Conservation (phyloP, 106 monocot species). For the Apostasia shenzhenica region DNA sequence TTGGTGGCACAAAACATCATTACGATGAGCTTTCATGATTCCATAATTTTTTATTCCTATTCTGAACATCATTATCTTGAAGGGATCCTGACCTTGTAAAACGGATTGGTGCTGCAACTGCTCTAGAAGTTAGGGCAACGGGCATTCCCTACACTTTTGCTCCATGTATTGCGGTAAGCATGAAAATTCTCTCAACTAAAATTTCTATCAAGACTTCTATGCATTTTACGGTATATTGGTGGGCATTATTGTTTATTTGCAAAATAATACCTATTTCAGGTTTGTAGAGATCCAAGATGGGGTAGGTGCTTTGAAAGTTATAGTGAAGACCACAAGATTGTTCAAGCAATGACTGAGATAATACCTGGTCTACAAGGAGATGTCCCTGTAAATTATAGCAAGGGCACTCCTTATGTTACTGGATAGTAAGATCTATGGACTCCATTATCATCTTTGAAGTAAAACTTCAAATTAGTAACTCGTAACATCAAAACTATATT, state of each 20-base stretch:
- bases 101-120: conserved; percentile 53
- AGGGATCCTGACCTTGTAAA: conserved; percentile 47
- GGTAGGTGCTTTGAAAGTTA: conserved; percentile 71
- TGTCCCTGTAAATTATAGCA: conserved; percentile 19
- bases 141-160: conserved; percentile 66
- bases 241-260: not conserved
- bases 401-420: conserved; percentile 35
- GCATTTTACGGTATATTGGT: no score
- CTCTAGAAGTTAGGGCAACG: conserved; percentile 54
- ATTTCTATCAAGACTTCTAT: not conserved
- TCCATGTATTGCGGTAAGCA: conserved; percentile 55
- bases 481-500: no score
- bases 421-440: conserved; percentile 23
- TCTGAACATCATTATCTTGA: not conserved
- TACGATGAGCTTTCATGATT: no score
- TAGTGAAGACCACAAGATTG: conserved; percentile 41
- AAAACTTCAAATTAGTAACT: no score
- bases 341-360: conserved; percentile 43
- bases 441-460: not conserved
- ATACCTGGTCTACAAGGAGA: conserved; percentile 51
- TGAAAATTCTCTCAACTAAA: no score
- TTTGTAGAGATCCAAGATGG: conserved; percentile 57
- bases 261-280: conserved; percentile 11
- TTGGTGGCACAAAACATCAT: no score
- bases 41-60: not conserved